Evolutionary conservation across 83 land plant genomes (phyloP).

Genomic region (Thuja plicata): DNA sequence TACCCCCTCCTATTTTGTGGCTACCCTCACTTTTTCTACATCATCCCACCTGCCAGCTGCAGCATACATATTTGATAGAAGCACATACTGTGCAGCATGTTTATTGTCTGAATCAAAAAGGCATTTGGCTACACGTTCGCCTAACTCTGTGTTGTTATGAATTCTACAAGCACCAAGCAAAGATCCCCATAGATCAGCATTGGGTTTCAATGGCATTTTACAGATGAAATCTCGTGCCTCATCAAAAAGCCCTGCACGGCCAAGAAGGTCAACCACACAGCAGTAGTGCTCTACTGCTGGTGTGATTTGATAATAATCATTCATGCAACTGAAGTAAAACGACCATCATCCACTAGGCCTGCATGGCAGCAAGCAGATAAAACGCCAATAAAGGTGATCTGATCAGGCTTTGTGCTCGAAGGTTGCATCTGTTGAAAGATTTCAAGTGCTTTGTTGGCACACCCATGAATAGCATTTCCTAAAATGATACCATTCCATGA

Average conservation of each 20-base stretch:
- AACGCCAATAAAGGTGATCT: conserved; percentile 14
- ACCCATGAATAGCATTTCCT: conserved; percentile 18
- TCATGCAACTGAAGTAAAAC: conserved; percentile 19
- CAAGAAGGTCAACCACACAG: conserved; percentile 16
- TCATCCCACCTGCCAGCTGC: conserved; percentile 23
- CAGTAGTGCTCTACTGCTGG: conserved; percentile 26
- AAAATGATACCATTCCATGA: background rate
- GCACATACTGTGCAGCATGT: conserved; percentile 26
- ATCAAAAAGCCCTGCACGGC: conserved; percentile 26
- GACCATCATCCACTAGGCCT: conserved; percentile 21
- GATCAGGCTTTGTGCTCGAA: background rate
- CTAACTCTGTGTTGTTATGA: conserved; percentile 19
- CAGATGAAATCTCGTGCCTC: conserved; percentile 24
- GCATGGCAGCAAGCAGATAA: conserved; percentile 24
- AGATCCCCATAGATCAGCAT: conserved; percentile 24
- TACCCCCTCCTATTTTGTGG: conserved; percentile 22
- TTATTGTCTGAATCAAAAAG: conserved; percentile 34
- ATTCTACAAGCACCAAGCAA: conserved; percentile 30
- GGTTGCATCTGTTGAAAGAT: conserved; percentile 19
- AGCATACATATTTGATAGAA: conserved; percentile 22
- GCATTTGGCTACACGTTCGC: conserved; percentile 15
- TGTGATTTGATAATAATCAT: conserved; percentile 1
- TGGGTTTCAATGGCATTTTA: conserved; percentile 28
- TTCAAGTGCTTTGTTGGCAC: conserved; percentile 20
- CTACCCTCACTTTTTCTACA: conserved; percentile 11